phyloP scores from a whole-genome alignment of 495 filamentous ascomycete genomes.

The Tuber melanosporum region DNA sequence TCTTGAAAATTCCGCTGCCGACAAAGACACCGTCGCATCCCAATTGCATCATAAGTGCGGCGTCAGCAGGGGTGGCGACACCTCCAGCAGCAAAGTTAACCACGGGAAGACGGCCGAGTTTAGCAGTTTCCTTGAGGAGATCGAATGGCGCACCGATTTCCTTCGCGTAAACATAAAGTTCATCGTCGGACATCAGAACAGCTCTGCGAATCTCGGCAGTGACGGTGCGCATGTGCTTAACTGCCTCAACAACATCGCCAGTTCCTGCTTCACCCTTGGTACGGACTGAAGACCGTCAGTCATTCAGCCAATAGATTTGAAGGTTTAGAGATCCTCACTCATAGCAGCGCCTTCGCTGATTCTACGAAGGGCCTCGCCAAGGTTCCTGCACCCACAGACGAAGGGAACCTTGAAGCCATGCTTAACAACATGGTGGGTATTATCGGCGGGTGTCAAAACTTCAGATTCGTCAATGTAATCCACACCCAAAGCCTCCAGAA shows the following conservation, averaged over 20 bases:
- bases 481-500: slow-evolving; percentile 87
- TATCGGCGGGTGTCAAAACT: slow-evolving; percentile 91
- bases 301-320: too few relatives aligned
- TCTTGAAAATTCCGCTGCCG: slow-evolving; percentile 95
- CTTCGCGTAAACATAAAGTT: slow-evolving; percentile 69
- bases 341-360: slow-evolving; percentile 94
- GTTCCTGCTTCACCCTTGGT: slow-evolving; percentile 98
- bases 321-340: slow-evolving; percentile 46
- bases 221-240: slow-evolving; percentile 90
- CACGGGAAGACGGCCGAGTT: slow-evolving; percentile 81
- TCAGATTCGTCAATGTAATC: slow-evolving; percentile 98
- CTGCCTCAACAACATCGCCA: slow-evolving; percentile 96
- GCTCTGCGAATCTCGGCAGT: slow-evolving; percentile 75
- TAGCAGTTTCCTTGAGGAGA: slow-evolving; percentile 75
- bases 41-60: slow-evolving; percentile 97
- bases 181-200: slow-evolving; percentile 56
- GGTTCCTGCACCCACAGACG: slow-evolving; percentile 92
- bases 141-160: slow-evolving; percentile 70
- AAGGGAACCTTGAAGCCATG: slow-evolving; percentile 76
- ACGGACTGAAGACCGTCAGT: slow-evolving; percentile 50
- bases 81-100: slow-evolving; percentile 99
- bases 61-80: slow-evolving; percentile 91
- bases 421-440: slow-evolving; percentile 87
- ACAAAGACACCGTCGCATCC: slow-evolving; percentile 98
- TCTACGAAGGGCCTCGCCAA: slow-evolving; percentile 86